Conservation (phyloP, 2,329 filamentous ascomycete species). For the Aspergillus sp. region DNA sequence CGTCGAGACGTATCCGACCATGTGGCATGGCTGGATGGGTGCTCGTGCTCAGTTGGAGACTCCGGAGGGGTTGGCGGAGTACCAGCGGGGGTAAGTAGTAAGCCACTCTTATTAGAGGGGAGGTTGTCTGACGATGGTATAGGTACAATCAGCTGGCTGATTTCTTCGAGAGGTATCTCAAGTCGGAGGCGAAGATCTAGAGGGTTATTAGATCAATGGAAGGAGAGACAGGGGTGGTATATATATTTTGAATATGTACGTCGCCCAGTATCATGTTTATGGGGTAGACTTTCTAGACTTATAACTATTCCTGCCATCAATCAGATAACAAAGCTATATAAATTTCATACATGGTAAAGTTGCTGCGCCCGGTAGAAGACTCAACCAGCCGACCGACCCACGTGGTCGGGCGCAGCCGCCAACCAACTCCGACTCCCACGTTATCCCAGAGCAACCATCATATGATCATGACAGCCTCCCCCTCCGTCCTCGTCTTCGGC, state of each 20-base stretch:
- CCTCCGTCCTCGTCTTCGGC: conserved; percentile 32
- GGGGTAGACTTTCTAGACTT: fast-evolving
- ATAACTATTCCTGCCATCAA: too few relatives aligned
- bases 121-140: not conserved
- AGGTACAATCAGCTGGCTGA: conserved; percentile 24
- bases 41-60: conserved; percentile 62
- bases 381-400: not conserved
- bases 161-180: conserved; percentile 29
- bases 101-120: too few relatives aligned
- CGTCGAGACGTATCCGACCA: conserved; percentile 66
- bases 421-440: not conserved
- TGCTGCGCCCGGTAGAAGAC: not conserved
- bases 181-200: not conserved
- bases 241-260: too few relatives aligned
- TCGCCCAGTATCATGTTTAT: too few relatives aligned
- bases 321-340: too few relatives aligned
- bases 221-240: too few relatives aligned
- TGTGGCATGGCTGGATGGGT: conserved; percentile 75
- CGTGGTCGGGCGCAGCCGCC: not conserved
- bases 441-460: not conserved
- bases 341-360: too few relatives aligned
- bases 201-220: not conserved
- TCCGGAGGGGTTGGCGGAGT: conserved; percentile 56
- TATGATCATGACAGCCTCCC: not conserved
- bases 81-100: conserved; percentile 50